Conservation (phyloP, 75 land plant genomes). For the Azolla pinnata region DNA sequence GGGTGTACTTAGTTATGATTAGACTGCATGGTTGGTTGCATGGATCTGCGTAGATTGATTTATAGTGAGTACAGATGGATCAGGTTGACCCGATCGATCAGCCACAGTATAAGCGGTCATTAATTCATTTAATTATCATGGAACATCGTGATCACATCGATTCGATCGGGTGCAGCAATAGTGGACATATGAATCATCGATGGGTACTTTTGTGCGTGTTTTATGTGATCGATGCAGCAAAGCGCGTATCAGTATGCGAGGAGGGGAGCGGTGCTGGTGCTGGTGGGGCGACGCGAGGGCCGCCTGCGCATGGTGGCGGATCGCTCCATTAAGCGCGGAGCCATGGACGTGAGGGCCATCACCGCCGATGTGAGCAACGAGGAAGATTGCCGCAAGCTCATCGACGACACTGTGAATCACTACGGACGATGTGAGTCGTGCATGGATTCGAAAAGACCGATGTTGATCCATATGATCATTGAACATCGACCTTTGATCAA, state of each 20-base stretch:
- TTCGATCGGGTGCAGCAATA: no score
- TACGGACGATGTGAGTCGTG: constrained; percentile 26
- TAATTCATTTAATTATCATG: no score
- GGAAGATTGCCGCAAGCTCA: constrained; percentile 21
- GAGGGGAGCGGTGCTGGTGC: constrained; percentile 22
- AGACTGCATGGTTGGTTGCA: no score
- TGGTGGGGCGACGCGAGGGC: constrained; percentile 18
- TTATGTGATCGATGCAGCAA: constrained; percentile 11
- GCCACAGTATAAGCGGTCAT: no score
- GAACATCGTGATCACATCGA: no score
- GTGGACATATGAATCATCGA: no score
- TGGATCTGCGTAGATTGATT: no score
- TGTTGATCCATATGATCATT: background rate
- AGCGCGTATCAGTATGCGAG: constrained; percentile 24
- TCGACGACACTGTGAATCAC: constrained; percentile 22
- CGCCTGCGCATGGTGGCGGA: constrained; percentile 16
- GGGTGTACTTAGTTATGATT: no score
- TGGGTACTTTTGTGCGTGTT: no score
- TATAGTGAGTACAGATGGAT: no score
- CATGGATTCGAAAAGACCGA: background rate
- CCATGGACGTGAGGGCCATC: constrained; percentile 14
- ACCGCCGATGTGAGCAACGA: constrained; percentile 21
- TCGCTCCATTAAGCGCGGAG: constrained; percentile 10
- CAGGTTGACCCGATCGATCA: no score
- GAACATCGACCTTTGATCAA: no score